Base-by-base conservation (phyloP, 129 eudicot species). In the Deinandra increscens region DNA sequence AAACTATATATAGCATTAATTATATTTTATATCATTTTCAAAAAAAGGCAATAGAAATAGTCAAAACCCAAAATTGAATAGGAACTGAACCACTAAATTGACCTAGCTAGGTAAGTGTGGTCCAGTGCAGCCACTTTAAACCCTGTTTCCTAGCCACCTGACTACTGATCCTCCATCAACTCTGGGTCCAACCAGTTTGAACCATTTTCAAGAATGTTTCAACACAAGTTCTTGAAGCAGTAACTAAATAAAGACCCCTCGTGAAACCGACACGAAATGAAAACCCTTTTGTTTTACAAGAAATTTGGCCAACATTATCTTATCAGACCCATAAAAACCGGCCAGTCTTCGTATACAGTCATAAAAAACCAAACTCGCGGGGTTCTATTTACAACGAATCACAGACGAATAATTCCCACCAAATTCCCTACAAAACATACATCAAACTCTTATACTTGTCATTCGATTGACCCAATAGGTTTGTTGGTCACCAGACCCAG, bases 311-410 rank as follows among this genome's bases (percentile, higher is more conserved):
- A 74, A 41, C 58, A 50, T 41, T 46, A 63, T 51, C 33, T 23
- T 74, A 39, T 51, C 55, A 50, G 17, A 74, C 56, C 66, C 73
- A 60, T 61, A 49, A 37, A 45, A 37, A 46, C 63, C 55, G 10
- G 59, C 54, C 51, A 36, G 44, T 68, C 69, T 44, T 67, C 2
- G 80, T 75, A 75, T 76, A 76, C 70, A 68, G 10, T 68, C 48
- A 59, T 66, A 38, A 36, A 74, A 49, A 59, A 34, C 18, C 74
- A 68, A 34, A 29, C 45, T 45, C 60, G 63, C 75, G 64, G 69
- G n/a, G 43, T 69, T 76, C 66, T 76, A 76, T 76, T 76, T 76
- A 76, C 80, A 68, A 23, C 36, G 15, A 60, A 76, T 69, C 69
- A 60, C 80, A 68, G 54, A 68, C 37, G 11, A 75, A 56, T 15